phyloP scores from a whole-genome alignment of 1,139 yeast genomes.

The Yamadazyma atlantica region DNA sequence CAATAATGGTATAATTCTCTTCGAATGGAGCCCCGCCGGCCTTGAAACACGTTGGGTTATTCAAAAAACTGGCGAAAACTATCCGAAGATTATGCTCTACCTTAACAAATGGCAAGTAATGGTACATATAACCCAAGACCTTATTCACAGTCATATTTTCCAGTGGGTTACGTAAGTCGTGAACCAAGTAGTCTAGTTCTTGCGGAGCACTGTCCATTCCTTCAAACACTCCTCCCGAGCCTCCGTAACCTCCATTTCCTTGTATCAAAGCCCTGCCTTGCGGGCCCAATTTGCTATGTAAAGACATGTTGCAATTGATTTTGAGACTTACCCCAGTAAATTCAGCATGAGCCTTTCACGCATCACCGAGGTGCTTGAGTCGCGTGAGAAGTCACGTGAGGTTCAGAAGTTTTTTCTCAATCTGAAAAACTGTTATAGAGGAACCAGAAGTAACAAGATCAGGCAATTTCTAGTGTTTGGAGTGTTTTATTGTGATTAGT shows the following conservation, averaged over 20 bases:
- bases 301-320: slow-evolving; percentile 23
- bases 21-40: slow-evolving; percentile 37
- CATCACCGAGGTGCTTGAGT: not conserved
- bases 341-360: not conserved
- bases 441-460: too few relatives aligned
- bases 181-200: slow-evolving; percentile 49
- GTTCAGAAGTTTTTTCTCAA: not conserved
- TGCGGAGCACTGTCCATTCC: slow-evolving; percentile 26
- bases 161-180: slow-evolving; percentile 43
- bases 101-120: slow-evolving; percentile 62
- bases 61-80: slow-evolving; percentile 49
- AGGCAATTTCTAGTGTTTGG: too few relatives aligned
- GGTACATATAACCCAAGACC: slow-evolving; percentile 53
- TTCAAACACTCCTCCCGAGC: too few relatives aligned
- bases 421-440: not conserved
- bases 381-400: not conserved
- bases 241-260: slow-evolving; percentile 1
- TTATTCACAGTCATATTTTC: slow-evolving; percentile 32
- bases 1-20: slow-evolving; percentile 40
- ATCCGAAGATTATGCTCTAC: slow-evolving; percentile 55
- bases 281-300: slow-evolving; percentile 22
- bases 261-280: slow-evolving; percentile 19
- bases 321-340: not conserved
- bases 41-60: slow-evolving; percentile 47
- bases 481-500: too few relatives aligned